Percentiles rank a stretch among this genome's conserved stretches.
Conservation (phyloP, 2,329 filamentous ascomycete species). For the Fusarium mexicanum region DNA sequence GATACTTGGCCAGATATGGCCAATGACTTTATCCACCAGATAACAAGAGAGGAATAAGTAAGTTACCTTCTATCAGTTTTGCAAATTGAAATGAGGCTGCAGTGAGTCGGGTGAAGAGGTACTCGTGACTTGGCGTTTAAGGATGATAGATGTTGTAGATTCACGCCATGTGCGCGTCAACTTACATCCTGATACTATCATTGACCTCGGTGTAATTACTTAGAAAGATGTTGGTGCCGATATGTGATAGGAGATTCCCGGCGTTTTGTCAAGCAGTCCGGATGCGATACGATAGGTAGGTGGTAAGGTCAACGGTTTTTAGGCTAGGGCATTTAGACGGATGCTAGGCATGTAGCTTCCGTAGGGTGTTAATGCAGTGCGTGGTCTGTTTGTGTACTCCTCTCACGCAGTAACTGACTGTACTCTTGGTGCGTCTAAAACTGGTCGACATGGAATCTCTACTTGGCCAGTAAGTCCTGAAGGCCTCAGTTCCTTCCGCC, state of each 20-base stretch:
- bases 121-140: neutral
- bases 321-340: neutral
- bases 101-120: neutral
- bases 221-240: neutral
- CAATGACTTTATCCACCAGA: neutral
- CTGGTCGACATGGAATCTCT: neutral
- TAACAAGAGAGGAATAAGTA: neutral
- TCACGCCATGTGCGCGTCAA: neutral
- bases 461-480: neutral
- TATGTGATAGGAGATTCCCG: neutral
- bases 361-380: neutral
- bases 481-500: neutral
- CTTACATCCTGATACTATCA: neutral
- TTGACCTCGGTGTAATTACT: neutral
- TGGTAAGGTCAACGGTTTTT: neutral
- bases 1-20: neutral
- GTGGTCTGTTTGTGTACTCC: neutral
- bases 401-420: neutral
- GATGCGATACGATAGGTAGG: neutral
- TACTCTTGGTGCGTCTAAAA: neutral
- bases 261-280: neutral
- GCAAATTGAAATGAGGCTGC: neutral
- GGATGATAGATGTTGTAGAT: neutral
- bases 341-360: neutral
- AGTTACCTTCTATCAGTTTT: too few relatives aligned